Percentiles rank a stretch among this genome's conserved stretches.
Evolutionary conservation across 2,329 filamentous ascomycete genomes (phyloP).

Genomic region (Penicillium sp.): DNA sequence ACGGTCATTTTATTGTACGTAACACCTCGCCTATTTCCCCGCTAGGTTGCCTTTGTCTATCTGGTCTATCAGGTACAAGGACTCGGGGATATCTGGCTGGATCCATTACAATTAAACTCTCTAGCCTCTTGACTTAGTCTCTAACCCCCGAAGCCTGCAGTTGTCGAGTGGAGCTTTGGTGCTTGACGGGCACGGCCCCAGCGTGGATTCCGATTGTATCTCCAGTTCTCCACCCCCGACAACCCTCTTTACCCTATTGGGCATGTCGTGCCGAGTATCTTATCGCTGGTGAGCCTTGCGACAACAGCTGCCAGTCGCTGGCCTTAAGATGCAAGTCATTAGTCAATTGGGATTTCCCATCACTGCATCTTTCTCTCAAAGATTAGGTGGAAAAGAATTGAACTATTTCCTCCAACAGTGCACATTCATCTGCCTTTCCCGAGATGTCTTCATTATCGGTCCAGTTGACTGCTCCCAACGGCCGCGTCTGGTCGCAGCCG

Average conservation of each 20-base stretch:
- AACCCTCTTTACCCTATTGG: conserved; percentile 4
- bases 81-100: too few species aligned
- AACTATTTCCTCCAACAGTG: background rate
- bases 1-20: too few species aligned
- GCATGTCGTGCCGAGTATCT: conserved; percentile 14
- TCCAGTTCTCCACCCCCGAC: background rate
- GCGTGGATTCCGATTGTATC: background rate
- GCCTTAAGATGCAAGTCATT: conserved; percentile 9
- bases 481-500: conserved; percentile 33
- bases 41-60: too few species aligned
- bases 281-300: conserved; percentile 6
- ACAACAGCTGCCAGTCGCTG: conserved; percentile 2
- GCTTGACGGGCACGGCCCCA: too few species aligned
- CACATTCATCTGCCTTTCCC: too few species aligned
- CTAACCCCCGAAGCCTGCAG: too few species aligned
- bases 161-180: too few species aligned
- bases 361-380: conserved; percentile 4
- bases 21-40: too few species aligned
- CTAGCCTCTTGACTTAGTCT: too few species aligned
- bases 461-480: conserved; percentile 36
- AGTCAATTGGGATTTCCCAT: conserved; percentile 7
- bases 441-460: conserved; percentile 24
- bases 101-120: too few species aligned
- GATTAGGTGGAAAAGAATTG: background rate
- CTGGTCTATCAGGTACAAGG: too few species aligned